Conservation (phyloP, 2,329 filamentous ascomycete species). For the Exserohilum rostratum region DNA sequence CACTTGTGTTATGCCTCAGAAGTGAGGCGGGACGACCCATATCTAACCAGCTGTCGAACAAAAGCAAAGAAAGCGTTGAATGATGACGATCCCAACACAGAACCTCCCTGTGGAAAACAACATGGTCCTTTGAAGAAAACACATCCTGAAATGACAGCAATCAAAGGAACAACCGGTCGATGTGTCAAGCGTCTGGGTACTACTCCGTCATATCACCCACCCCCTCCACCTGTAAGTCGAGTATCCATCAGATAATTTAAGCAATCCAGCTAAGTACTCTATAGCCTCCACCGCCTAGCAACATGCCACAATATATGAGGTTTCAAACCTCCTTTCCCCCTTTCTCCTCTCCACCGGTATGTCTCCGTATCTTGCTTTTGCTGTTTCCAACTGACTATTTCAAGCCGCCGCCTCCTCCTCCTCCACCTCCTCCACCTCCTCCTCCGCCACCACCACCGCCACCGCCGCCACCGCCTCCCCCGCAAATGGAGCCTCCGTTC, state of each 20-base stretch:
- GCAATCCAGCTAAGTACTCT: neutral
- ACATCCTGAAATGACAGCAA: neutral
- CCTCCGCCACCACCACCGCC: slow-evolving; percentile 10
- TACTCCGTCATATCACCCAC: neutral
- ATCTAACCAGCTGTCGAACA: neutral
- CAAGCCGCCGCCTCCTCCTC: neutral
- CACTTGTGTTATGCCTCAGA: neutral
- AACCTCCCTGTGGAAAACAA: neutral
- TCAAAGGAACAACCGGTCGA: neutral
- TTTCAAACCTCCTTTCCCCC: neutral
- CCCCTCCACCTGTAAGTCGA: neutral
- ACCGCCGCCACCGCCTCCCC: slow-evolving; percentile 18
- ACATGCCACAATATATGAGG: neutral
- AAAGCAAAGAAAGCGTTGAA: neutral
- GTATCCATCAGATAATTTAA: neutral
- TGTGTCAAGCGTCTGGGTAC: no score
- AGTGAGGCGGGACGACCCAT: neutral
- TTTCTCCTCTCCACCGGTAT: slow-evolving; percentile 1
- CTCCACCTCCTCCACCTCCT: slow-evolving; percentile 21
- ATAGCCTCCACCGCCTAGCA: neutral
- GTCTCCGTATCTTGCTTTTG: neutral
- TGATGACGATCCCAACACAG: neutral
- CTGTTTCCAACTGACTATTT: neutral
- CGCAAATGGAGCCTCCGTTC: neutral
- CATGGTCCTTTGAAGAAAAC: neutral